Evolutionary conservation across 2,329 filamentous ascomycete species (phyloP).

Genomic region (Phyllosticta capitalensis): DNA sequence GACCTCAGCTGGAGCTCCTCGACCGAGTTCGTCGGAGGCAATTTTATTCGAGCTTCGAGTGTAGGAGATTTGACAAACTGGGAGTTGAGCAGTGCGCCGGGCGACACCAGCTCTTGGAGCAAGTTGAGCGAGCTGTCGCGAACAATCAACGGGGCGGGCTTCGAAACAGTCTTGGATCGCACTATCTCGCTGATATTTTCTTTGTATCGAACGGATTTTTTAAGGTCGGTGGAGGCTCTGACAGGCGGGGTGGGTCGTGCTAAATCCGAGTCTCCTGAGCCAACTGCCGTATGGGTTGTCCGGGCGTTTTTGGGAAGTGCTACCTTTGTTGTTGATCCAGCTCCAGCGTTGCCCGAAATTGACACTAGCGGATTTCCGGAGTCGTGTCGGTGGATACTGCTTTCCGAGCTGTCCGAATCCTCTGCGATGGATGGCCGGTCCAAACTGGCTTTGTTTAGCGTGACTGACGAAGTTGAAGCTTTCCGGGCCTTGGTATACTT

Average conservation of each 20-base stretch:
- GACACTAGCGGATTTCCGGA: slow-evolving; percentile 13
- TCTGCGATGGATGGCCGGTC: slow-evolving; percentile 19
- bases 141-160: slow-evolving; percentile 21
- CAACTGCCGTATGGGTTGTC: slow-evolving; percentile 25
- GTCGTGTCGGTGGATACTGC: slow-evolving; percentile 15
- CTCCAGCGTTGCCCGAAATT: slow-evolving; percentile 7
- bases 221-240: slow-evolving; percentile 16
- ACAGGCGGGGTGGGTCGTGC: slow-evolving; percentile 4
- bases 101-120: slow-evolving; percentile 30
- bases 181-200: slow-evolving; percentile 7
- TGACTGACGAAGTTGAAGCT: slow-evolving; percentile 17
- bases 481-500: slow-evolving; percentile 20
- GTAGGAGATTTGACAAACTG: slow-evolving; percentile 29
- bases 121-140: slow-evolving; percentile 30
- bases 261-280: slow-evolving; percentile 16
- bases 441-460: slow-evolving; percentile 18
- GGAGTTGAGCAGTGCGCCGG: slow-evolving; percentile 23
- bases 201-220: slow-evolving; percentile 13
- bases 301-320: slow-evolving; percentile 20
- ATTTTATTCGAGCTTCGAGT: slow-evolving; percentile 27
- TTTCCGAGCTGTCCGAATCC: slow-evolving; percentile 18
- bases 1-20: slow-evolving; percentile 19
- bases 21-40: slow-evolving; percentile 23
- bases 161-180: slow-evolving; percentile 4
- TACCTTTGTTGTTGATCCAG: slow-evolving; percentile 16